Evolutionary conservation across 306 rosid genomes (phyloP).

Genomic region (Lupinus albus): DNA sequence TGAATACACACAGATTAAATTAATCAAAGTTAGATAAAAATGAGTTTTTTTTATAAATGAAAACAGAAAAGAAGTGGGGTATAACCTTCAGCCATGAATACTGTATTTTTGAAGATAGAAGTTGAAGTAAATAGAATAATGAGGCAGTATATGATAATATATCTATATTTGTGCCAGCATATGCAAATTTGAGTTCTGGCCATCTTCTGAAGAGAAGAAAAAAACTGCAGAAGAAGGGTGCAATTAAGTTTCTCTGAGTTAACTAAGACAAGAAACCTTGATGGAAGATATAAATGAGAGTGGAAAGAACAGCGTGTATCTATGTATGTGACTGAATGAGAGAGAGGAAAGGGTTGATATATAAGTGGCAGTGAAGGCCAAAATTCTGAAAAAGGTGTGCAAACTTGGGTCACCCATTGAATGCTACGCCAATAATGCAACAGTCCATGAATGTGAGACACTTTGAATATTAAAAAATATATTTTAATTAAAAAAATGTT

Average conservation of each 20-base stretch:
- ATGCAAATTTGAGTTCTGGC: constrained; percentile 51
- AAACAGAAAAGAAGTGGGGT: background rate
- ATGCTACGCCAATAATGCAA: constrained; percentile 68
- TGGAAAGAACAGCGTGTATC: constrained; percentile 42
- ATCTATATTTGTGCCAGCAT: constrained; percentile 54
- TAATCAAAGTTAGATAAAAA: constrained; percentile 9
- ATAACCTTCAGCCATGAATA: constrained; percentile 68
- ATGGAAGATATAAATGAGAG: constrained; percentile 39
- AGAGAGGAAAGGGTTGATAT: constrained; percentile 15
- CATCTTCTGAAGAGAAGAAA: constrained; percentile 48
- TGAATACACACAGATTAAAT: constrained; percentile 12
- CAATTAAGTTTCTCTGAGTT: constrained; percentile 36
- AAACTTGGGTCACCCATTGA: constrained; percentile 57
- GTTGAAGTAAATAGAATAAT: constrained; percentile 55
- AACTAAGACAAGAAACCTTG: constrained; percentile 42
- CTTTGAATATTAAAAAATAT: too few relatives aligned
- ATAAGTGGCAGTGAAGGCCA: constrained; percentile 50
- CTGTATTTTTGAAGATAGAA: constrained; percentile 42
- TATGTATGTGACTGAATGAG: constrained; percentile 17
- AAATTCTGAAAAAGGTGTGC: constrained; percentile 49
- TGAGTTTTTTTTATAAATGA: background rate
- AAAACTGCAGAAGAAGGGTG: constrained; percentile 40
- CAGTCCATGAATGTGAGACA: too few relatives aligned
- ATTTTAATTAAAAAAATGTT: too few relatives aligned
- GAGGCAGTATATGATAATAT: constrained; percentile 41